Base-by-base conservation (phyloP, 2,329 filamentous ascomycete species). In the Claviceps paspali region DNA sequence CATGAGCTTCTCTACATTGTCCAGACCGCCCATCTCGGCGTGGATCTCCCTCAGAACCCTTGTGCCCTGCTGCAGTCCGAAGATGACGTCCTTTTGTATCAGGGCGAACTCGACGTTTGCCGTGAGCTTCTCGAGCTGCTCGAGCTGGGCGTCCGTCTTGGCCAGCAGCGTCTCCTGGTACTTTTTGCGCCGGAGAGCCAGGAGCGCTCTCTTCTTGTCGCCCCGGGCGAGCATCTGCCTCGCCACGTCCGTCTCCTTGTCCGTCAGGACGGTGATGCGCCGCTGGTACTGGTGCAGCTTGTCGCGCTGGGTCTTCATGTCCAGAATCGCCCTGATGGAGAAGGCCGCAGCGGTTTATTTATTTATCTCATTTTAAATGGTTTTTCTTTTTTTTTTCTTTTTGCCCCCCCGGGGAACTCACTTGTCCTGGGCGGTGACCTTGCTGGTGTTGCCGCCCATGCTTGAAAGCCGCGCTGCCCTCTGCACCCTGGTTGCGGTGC, bases 221-320 rank as follows among this genome's bases (percentile, higher is more conserved):
- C 82, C 79, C 42, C 74, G 70, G 14, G 77, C 76, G 15, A 96
- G 70, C 62, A 92, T 87, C 63, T 84, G 72, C 47, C 75, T 77
- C 17, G 91, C 88, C 40, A 94, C 81, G 32, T 78, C 80, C 34
- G 82, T 94, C 63, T 98, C 88, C 46, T 81, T 81, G 53, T 79
- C 73, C 6, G 88, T 95, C 27, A 98, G 75, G 36, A 83, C 69
- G 26, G 78, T 80, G 54, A 98, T 91, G 51, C 83, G 82, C 52
- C 82, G 81, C 61, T 95, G 88, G 65, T 96, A 96, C 58, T 93
- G 86, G 53, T 92, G 87, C 3, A 98, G 79, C 60, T 86, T 92
- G 68, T 98, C 91, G 59, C 91, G 87, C 65, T 96, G 88, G 61
- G 77, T 85, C 66, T 96, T 96, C 65, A 96, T 82, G 63, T 96